These are phyloP conservation scores for Malassezia dermatis DNA, from an alignment of 1,284 basidiomycete genomes.

Conservation along the genomic window DNA sequence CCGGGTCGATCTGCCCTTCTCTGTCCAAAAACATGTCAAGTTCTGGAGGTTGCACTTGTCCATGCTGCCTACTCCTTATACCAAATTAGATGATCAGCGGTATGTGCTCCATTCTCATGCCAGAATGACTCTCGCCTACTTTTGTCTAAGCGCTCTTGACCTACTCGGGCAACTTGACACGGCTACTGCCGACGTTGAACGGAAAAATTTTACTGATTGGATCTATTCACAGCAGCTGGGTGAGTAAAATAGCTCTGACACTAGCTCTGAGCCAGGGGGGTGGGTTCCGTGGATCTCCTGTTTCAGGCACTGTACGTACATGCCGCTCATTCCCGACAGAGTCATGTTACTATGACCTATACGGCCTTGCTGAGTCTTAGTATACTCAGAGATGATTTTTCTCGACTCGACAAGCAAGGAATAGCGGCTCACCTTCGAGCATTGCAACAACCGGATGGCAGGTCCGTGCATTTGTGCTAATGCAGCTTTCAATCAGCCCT, in stretches of 20 bases:
- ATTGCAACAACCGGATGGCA: slow-evolving; percentile 29
- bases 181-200: slow-evolving; percentile 17
- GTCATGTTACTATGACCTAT: slow-evolving; percentile 40
- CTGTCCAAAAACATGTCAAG: slow-evolving; percentile 22
- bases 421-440: slow-evolving; percentile 17
- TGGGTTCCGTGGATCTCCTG: slow-evolving; percentile 26
- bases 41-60: slow-evolving; percentile 37
- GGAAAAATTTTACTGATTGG: slow-evolving; percentile 54
- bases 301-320: background rate
- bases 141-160: slow-evolving; percentile 37
- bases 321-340: background rate
- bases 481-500: slow-evolving; percentile 67
- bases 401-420: slow-evolving; percentile 19
- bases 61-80: slow-evolving; percentile 35
- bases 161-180: slow-evolving; percentile 21
- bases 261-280: slow-evolving; percentile 28
- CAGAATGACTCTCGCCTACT: slow-evolving; percentile 41
- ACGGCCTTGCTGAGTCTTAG: slow-evolving; percentile 33
- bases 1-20: background rate
- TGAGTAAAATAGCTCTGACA: background rate
- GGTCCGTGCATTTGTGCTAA: slow-evolving; percentile 15
- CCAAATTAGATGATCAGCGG: slow-evolving; percentile 37
- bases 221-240: slow-evolving; percentile 70
- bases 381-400: slow-evolving; percentile 33
- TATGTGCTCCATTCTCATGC: background rate